phyloP scores from a whole-genome alignment of 306 rosid species.

The Prosopis cineraria region DNA sequence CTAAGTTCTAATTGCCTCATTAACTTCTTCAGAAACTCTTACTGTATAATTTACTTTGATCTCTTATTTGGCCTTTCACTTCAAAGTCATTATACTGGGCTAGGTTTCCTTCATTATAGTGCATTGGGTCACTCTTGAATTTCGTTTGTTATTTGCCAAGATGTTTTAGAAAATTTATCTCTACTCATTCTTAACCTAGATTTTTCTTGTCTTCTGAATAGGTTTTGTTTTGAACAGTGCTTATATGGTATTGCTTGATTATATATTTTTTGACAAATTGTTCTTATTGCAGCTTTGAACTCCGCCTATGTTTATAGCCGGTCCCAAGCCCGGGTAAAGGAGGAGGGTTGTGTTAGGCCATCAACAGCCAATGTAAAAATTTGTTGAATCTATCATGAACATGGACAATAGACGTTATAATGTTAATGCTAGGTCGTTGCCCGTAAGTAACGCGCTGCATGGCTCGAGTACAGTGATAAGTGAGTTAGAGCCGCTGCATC shows the following conservation, averaged over 20 bases:
- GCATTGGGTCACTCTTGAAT: neutral
- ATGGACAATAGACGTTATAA: no score
- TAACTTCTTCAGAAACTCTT: slow-evolving; percentile 9
- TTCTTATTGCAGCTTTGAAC: no score
- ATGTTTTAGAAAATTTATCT: neutral
- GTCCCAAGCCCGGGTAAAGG: no score
- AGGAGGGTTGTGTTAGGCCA: no score
- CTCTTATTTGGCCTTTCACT: slow-evolving; percentile 1
- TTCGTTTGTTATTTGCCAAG: neutral
- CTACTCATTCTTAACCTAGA: neutral
- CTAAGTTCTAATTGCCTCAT: slow-evolving; percentile 18
- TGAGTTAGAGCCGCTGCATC: no score
- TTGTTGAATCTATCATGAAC: no score
- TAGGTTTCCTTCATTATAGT: slow-evolving; percentile 19
- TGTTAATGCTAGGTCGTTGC: no score
- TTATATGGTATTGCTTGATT: slow-evolving; percentile 23
- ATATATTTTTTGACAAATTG: slow-evolving; percentile 33
- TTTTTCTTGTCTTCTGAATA: slow-evolving; percentile 7
- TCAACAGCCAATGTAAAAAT: no score
- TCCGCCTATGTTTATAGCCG: no score
- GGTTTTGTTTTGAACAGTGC: neutral
- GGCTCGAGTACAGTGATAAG: no score
- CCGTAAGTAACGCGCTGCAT: no score
- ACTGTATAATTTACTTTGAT: neutral
- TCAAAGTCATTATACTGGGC: slow-evolving; percentile 8